Evolutionary conservation across 257 asterid species (phyloP).

Genomic region (Scutellaria barbata): DNA sequence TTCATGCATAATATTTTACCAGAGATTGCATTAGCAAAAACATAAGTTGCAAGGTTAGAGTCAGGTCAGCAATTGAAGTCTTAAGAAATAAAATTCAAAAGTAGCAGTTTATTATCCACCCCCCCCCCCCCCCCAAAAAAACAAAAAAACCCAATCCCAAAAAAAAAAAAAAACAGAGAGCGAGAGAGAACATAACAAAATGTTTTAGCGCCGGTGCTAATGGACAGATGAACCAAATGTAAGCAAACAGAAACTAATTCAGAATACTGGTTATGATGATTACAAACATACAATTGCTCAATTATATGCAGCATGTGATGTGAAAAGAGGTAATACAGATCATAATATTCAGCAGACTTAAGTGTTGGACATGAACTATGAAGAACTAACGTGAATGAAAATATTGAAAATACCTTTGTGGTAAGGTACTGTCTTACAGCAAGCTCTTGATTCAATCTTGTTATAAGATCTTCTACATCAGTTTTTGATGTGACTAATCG

Average conservation of each 20-base stretch:
- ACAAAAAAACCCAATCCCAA: no score
- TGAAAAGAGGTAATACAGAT: neutral
- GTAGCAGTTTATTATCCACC: neutral
- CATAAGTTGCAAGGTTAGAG: neutral
- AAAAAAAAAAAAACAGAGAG: neutral
- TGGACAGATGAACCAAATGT: conserved; percentile 10
- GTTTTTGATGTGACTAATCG: conserved; percentile 51
- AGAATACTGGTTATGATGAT: neutral
- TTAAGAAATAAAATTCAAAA: neutral
- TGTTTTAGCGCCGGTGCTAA: neutral
- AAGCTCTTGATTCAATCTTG: conserved; percentile 64
- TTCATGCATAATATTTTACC: no score
- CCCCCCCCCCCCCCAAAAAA: neutral
- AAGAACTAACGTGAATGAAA: neutral
- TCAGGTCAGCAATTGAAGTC: neutral
- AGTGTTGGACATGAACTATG: neutral
- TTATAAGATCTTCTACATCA: conserved; percentile 58
- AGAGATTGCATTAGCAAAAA: neutral
- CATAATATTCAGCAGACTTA: conserved; percentile 3
- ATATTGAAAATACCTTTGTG: conserved; percentile 51
- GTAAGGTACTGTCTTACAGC: conserved; percentile 59
- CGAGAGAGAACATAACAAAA: no score
- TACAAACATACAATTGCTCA: neutral
- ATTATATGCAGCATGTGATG: conserved; percentile 6
- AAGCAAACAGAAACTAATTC: neutral